Evolutionary conservation across 441 rosid species (phyloP).

Genomic region (Arabidopsis hybrid): DNA sequence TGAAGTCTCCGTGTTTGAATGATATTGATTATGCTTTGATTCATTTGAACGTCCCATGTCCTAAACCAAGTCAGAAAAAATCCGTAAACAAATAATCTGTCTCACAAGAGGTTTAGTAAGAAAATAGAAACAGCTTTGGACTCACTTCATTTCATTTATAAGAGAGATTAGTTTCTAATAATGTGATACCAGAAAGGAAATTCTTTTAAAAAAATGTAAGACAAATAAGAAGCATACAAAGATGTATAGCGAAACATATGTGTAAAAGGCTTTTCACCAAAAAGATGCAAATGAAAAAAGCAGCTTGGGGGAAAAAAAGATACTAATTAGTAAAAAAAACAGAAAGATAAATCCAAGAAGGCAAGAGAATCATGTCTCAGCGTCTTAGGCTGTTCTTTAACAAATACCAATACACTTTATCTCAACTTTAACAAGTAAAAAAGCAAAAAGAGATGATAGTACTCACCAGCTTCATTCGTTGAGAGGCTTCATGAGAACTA

Average conservation of each 20-base stretch:
- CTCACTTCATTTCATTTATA: not conserved
- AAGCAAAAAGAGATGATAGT: slow-evolving; percentile 28
- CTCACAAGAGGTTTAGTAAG: slow-evolving; percentile 31
- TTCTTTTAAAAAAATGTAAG: slow-evolving; percentile 10
- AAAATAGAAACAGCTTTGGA: slow-evolving; percentile 28
- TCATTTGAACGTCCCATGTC: slow-evolving; percentile 57
- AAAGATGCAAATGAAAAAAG: slow-evolving; percentile 46
- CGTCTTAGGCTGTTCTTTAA: slow-evolving; percentile 42
- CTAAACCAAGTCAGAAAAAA: slow-evolving; percentile 50
- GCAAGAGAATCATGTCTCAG: slow-evolving; percentile 37
- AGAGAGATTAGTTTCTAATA: slow-evolving; percentile 22
- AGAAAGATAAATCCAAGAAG: slow-evolving; percentile 50
- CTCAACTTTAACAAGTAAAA: slow-evolving; percentile 35
- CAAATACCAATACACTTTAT: slow-evolving; percentile 43
- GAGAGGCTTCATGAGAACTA: slow-evolving; percentile 57
- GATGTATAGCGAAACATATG: slow-evolving; percentile 35
- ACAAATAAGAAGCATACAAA: slow-evolving; percentile 43
- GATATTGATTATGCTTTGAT: slow-evolving; percentile 51
- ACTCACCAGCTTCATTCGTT: slow-evolving; percentile 69
- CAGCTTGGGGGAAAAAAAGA: slow-evolving; percentile 43
- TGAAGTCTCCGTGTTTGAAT: slow-evolving; percentile 54
- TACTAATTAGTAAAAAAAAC: slow-evolving; percentile 46
- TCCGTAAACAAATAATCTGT: slow-evolving; percentile 21
- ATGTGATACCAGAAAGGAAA: slow-evolving; percentile 28
- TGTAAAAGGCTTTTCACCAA: slow-evolving; percentile 41